Evolutionary conservation across 306 rosid genomes (phyloP).

Genomic region (Morella rubra): DNA sequence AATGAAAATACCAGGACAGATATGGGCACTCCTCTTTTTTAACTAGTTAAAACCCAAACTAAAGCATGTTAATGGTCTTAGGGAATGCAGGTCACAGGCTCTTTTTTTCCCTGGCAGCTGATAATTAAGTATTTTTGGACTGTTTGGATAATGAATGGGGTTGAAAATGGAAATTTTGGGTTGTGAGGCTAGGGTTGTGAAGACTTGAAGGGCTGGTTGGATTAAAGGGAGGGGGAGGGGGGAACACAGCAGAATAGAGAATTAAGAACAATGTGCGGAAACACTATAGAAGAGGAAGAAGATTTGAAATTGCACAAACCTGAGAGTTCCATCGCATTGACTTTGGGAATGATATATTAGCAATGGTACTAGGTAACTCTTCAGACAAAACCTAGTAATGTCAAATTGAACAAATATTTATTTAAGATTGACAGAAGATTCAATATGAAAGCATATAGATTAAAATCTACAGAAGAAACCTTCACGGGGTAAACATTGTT

Average conservation of each 20-base stretch:
- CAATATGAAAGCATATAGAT: too few relatives aligned
- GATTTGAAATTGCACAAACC: conserved; percentile 42
- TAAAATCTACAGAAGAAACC: not conserved
- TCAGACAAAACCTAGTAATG: conserved; percentile 71
- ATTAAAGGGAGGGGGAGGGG: not conserved
- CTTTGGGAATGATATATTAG: conserved; percentile 83
- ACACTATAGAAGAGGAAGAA: not conserved
- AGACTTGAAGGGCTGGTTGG: not conserved
- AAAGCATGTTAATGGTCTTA: not conserved
- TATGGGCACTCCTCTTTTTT: not conserved
- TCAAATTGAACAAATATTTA: conserved; percentile 13
- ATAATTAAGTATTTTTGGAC: not conserved
- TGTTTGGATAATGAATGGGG: not conserved
- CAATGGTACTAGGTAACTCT: conserved; percentile 68
- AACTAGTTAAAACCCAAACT: not conserved
- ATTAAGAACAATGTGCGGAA: not conserved
- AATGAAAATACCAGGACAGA: not conserved
- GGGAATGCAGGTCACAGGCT: not conserved
- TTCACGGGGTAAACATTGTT: not conserved
- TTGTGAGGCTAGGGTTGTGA: not conserved
- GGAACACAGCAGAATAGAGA: not conserved
- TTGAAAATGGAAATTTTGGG: not conserved
- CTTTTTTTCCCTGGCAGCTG: not conserved
- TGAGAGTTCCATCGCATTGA: conserved; percentile 97
- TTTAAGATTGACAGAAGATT: not conserved